Conservation (phyloP, 1,284 basidiomycete species). For the Pascua sp. region DNA sequence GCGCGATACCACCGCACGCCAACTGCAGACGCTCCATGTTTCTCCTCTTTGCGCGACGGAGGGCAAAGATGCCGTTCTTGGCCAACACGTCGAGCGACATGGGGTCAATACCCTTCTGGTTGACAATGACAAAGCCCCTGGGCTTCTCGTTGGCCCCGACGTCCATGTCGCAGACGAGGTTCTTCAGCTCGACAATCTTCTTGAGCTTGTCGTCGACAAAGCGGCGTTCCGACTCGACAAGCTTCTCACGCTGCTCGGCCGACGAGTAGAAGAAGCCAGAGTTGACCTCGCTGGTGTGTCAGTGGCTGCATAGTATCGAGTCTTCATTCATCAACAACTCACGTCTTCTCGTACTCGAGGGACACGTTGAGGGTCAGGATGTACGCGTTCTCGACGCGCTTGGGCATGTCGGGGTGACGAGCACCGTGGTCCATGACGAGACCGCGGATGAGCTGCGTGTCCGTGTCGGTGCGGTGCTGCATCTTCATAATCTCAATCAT, state of each 20-base stretch:
- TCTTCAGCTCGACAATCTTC: constrained; percentile 97
- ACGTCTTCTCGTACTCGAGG: constrained; percentile 99
- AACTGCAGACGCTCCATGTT: constrained; percentile 96
- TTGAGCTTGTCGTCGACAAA: constrained; percentile 93
- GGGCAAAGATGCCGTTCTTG: constrained; percentile 93
- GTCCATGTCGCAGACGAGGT: constrained; percentile 88
- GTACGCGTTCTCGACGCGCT: constrained; percentile 93
- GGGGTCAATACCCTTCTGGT: constrained; percentile 99
- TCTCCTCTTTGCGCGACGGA: constrained; percentile 91
- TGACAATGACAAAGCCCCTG: constrained; percentile 93
- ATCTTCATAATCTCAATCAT: constrained; percentile 99
- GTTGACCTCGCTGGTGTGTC: constrained; percentile 80
- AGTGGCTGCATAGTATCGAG: not conserved
- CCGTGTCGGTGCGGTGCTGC: constrained; percentile 97
- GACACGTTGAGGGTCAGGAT: constrained; percentile 96
- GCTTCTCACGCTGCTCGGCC: constrained; percentile 96
- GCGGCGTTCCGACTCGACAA: constrained; percentile 93
- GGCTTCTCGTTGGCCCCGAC: constrained; percentile 61
- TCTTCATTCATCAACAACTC: constrained; percentile 44
- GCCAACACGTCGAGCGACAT: constrained; percentile 93
- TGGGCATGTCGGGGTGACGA: constrained; percentile 98
- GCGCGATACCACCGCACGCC: constrained; percentile 89
- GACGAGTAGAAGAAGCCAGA: constrained; percentile 99
- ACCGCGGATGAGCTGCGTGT: constrained; percentile 94
- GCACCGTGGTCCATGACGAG: constrained; percentile 89